Evolutionary conservation across 2,329 filamentous ascomycete genomes (phyloP).

Genomic region (Cladorrhinum sp.): DNA sequence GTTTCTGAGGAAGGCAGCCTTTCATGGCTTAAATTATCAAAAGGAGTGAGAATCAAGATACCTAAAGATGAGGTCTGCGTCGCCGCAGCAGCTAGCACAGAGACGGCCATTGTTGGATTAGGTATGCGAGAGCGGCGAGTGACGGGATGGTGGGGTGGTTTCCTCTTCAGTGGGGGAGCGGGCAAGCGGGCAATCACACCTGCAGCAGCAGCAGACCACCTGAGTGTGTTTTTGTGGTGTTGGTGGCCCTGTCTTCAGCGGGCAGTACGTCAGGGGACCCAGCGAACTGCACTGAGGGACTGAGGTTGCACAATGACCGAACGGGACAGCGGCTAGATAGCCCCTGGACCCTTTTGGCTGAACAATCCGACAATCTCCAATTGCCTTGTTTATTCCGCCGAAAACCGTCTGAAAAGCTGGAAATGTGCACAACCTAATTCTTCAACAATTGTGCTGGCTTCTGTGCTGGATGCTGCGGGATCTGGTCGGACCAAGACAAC

Average conservation of each 20-base stretch:
- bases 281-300: slow-evolving; percentile 8
- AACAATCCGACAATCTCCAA: background rate
- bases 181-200: slow-evolving; percentile 16
- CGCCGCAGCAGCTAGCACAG: slow-evolving; percentile 31
- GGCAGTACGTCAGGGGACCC: slow-evolving; percentile 17
- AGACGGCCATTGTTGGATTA: slow-evolving; percentile 30
- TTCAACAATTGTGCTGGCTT: background rate
- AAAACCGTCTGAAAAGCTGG: background rate
- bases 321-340: slow-evolving; percentile 1
- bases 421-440: background rate
- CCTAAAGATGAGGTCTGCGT: slow-evolving; percentile 32
- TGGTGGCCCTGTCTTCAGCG: background rate
- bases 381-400: background rate
- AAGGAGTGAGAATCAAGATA: slow-evolving; percentile 27
- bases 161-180: background rate
- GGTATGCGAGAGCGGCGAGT: slow-evolving; percentile 8
- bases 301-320: slow-evolving; percentile 17
- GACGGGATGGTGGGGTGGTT: background rate
- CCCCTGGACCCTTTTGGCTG: background rate
- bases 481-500: slow-evolving; percentile 5
- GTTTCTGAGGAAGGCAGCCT: slow-evolving; percentile 7
- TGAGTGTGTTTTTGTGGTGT: background rate
- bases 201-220: background rate
- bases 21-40: slow-evolving; percentile 21
- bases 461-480: slow-evolving; percentile 10